These are phyloP conservation scores for Gnaphalium uliginosum DNA, from an alignment of 129 eudicot genomes.

Conservation along the genomic window DNA sequence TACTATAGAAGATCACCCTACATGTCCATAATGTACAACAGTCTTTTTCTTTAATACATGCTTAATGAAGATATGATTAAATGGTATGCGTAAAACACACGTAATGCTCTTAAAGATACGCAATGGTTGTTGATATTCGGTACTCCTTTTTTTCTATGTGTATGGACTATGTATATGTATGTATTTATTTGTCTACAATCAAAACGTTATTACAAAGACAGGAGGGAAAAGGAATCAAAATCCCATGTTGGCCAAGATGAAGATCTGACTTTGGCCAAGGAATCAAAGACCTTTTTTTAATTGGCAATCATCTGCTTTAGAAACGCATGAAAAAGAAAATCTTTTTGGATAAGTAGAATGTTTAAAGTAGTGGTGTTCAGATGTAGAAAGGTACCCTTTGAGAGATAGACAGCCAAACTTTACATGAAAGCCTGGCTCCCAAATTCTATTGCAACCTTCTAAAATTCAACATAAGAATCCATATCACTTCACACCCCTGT, in stretches of 20 bases:
- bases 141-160: not conserved
- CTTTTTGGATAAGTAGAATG: conserved; percentile 45
- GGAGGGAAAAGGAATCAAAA: conserved; percentile 37
- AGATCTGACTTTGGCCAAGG: conserved; percentile 54
- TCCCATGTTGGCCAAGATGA: conserved; percentile 47
- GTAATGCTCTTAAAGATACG: conserved; percentile 14
- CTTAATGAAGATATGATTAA: not conserved
- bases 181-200: not conserved
- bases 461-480: conserved; percentile 26
- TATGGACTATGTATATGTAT: not conserved
- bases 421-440: conserved; percentile 36
- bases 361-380: conserved; percentile 44
- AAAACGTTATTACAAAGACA: conserved; percentile 16
- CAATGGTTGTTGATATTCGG: not conserved
- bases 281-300: conserved; percentile 41
- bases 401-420: conserved; percentile 44
- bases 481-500: conserved; percentile 9
- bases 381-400: conserved; percentile 42
- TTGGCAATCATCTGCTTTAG: conserved; percentile 35
- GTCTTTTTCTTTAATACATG: not conserved
- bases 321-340: conserved; percentile 40
- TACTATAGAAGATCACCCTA: not conserved
- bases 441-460: conserved; percentile 34
- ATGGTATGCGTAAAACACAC: not conserved
- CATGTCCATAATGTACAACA: not conserved